A percentile compares a stretch with the other conserved stretches of the same genome.
phyloP scores from a whole-genome alignment of 148 eudicot species.

The Rhododendron ferrugineum region DNA sequence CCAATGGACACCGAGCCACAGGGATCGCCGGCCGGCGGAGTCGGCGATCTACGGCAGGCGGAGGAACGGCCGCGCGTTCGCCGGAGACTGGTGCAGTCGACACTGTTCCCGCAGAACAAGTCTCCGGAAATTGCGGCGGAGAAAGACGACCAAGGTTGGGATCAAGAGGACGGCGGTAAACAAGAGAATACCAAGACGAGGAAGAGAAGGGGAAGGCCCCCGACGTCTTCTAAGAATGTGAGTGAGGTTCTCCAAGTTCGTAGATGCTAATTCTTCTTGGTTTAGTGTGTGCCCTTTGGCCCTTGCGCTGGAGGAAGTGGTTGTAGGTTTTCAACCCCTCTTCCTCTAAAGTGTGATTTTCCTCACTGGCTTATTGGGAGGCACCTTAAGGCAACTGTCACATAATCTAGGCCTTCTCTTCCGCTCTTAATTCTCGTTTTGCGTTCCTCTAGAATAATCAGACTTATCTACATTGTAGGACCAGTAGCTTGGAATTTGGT shows the following conservation, averaged over 20 bases:
- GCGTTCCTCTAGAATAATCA: not conserved
- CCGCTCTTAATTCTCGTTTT: not conserved
- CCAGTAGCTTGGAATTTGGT: not conserved
- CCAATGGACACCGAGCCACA: slow-evolving; percentile 35
- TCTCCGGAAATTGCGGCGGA: slow-evolving; percentile 24
- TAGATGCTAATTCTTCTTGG: not conserved
- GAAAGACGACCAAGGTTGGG: slow-evolving; percentile 18
- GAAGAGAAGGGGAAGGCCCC: slow-evolving; percentile 34
- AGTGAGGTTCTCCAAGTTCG: slow-evolving; percentile 17
- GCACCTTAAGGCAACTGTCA: not conserved
- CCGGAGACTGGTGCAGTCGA: slow-evolving; percentile 68
- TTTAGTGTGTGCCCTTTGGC: not conserved
- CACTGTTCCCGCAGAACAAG: slow-evolving; percentile 49
- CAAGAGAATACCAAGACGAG: slow-evolving; percentile 40
- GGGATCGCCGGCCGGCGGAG: slow-evolving; percentile 13
- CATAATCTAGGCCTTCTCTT: not conserved
- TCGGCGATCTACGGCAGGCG: slow-evolving; percentile 25
- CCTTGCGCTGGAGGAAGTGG: not conserved
- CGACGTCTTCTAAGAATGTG: slow-evolving; percentile 54
- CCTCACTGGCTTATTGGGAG: not conserved
- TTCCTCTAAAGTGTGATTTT: not conserved
- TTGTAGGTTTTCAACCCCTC: not conserved
- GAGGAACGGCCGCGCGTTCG: slow-evolving; percentile 32
- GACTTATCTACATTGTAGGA: not conserved
- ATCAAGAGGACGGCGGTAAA: slow-evolving; percentile 14